Percentiles rank a stretch among this genome's conserved stretches.
Conservation (phyloP, 78 protist species). For the Corallochytrium limacisporum region DNA sequence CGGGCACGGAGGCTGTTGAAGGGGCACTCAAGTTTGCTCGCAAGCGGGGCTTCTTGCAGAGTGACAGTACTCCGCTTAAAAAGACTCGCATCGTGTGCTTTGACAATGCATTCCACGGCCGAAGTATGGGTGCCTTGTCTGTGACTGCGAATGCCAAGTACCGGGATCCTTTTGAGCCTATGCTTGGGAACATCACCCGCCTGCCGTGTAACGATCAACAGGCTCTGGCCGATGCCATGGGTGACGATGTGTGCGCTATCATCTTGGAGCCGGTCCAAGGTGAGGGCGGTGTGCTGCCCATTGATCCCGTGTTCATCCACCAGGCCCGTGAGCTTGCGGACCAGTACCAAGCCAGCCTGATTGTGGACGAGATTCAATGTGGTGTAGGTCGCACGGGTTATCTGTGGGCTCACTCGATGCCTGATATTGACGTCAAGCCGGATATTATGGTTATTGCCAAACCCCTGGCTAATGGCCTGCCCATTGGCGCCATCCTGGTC, state of each 20-base stretch:
- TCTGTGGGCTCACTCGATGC: conserved; percentile 54
- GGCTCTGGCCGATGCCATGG: not conserved
- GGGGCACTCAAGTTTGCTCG: conserved; percentile 57
- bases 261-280: conserved; percentile 66
- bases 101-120: conserved; percentile 52
- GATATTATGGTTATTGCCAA: conserved; percentile 69
- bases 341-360: not conserved
- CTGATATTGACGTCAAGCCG: not conserved
- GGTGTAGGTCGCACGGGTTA: conserved; percentile 73
- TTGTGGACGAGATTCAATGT: conserved; percentile 51
- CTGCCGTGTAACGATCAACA: conserved; percentile 36
- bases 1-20: conserved; percentile 67
- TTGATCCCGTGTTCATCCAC: too few relatives aligned
- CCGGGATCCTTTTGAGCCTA: conserved; percentile 11
- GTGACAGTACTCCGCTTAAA: not conserved
- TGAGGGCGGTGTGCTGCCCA: conserved; percentile 70
- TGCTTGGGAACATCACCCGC: not conserved
- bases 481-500: conserved; percentile 65
- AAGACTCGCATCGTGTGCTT: conserved; percentile 38
- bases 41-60: conserved; percentile 27
- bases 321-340: not conserved
- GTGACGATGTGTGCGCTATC: conserved; percentile 27
- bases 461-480: conserved; percentile 67
- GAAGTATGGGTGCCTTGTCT: conserved; percentile 48
- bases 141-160: not conserved